These are phyloP conservation scores for Erodium chrysanthum DNA, from an alignment of 441 rosid genomes.

Conservation along the genomic window DNA sequence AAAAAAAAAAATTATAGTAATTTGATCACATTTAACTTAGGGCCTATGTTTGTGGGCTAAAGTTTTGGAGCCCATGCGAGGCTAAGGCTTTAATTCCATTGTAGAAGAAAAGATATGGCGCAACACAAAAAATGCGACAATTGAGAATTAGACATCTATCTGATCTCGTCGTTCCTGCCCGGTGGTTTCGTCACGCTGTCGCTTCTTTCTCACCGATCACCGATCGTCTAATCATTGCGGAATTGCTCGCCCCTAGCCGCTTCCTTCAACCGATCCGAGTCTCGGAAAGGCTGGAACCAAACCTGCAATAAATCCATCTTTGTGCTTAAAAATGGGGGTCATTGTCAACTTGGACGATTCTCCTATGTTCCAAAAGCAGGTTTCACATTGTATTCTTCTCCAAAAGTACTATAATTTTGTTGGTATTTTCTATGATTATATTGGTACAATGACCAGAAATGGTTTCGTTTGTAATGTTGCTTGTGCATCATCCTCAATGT, in stretches of 20 bases:
- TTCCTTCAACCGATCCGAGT: not conserved
- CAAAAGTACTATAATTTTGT: not conserved
- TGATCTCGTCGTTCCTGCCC: too few relatives aligned
- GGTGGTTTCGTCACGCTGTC: too few relatives aligned
- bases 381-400: conserved; percentile 22
- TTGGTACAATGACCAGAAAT: not conserved
- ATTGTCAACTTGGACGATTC: conserved; percentile 76
- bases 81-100: too few relatives aligned
- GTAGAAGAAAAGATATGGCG: too few relatives aligned
- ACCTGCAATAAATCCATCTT: not conserved
- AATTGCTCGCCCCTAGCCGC: not conserved
- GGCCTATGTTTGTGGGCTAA: too few relatives aligned
- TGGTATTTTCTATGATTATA: not conserved
- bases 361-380: conserved; percentile 84
- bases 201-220: not conserved
- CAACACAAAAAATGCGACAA: too few relatives aligned
- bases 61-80: too few relatives aligned
- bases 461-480: not conserved
- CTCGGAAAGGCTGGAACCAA: not conserved
- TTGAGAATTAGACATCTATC: too few relatives aligned
- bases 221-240: not conserved
- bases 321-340: conserved; percentile 32
- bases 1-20: too few relatives aligned
- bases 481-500: not conserved
- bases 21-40: too few relatives aligned